These are phyloP conservation scores for Capsicum rhomboideum DNA, from an alignment of 257 asterid species.

Conservation along the genomic window DNA sequence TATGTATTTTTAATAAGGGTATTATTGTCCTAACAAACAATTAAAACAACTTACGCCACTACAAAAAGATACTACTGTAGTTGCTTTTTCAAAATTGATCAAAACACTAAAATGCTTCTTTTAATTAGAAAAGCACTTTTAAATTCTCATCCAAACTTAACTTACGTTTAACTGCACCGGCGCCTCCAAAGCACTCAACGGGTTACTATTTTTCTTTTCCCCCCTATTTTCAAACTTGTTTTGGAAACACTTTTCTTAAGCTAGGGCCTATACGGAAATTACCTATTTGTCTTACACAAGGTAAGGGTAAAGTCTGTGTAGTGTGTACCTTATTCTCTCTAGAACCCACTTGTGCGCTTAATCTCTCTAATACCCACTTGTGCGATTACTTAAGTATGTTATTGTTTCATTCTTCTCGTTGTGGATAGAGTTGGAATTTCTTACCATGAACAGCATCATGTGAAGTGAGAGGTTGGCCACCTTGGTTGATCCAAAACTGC, in stretches of 20 bases:
- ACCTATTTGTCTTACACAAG: background rate
- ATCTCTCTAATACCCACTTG: no score
- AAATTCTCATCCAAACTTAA: background rate
- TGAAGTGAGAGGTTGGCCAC: slow-evolving; percentile 36
- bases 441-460: slow-evolving; percentile 83
- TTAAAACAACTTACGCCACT: background rate
- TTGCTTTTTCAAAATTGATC: background rate
- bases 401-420: background rate
- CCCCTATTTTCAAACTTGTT: background rate
- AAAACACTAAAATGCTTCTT: background rate
- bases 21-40: background rate
- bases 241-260: background rate
- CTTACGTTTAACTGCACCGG: background rate
- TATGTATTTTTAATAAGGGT: background rate
- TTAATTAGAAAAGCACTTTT: background rate
- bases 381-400: no score
- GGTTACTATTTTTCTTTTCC: background rate
- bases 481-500: slow-evolving; percentile 67
- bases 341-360: no score
- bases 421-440: background rate
- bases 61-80: background rate
- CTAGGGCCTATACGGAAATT: background rate
- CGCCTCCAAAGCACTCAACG: background rate
- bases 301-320: background rate
- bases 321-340: no score